Percentiles rank a stretch among this genome's conserved stretches.
Conservation (phyloP, 148 eudicot genomes). For the Vaccinium corymbosum region DNA sequence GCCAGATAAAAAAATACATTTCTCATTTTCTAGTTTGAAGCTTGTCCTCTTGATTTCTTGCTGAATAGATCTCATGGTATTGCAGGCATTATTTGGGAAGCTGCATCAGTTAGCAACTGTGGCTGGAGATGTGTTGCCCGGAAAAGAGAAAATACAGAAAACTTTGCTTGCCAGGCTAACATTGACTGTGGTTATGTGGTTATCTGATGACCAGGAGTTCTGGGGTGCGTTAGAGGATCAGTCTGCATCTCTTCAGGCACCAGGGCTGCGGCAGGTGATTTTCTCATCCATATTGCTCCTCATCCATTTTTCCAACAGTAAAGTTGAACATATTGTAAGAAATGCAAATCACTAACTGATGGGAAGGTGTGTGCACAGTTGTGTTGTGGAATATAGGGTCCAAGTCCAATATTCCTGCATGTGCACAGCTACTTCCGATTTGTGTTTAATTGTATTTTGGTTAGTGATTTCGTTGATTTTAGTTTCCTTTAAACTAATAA, state of each 20-base stretch:
- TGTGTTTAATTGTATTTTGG: not conserved
- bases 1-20: not conserved
- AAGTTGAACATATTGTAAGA: not conserved
- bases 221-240: slow-evolving; percentile 86
- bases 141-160: slow-evolving; percentile 90
- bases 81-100: slow-evolving; percentile 88
- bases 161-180: slow-evolving; percentile 83
- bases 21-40: not conserved
- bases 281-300: not conserved
- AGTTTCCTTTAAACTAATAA: not conserved
- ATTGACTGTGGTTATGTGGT: slow-evolving; percentile 88
- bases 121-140: slow-evolving; percentile 88
- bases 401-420: slow-evolving; percentile 2
- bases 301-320: not conserved
- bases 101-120: slow-evolving; percentile 89
- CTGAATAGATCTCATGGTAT: not conserved
- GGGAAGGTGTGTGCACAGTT: not conserved
- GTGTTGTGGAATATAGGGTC: not conserved
- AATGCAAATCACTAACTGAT: not conserved
- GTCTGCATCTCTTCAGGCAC: slow-evolving; percentile 62
- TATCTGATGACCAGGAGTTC: slow-evolving; percentile 81
- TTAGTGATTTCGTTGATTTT: not conserved
- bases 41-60: not conserved
- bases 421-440: not conserved
- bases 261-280: slow-evolving; percentile 84